phyloP scores from a whole-genome alignment of 768 basidiomycete species.

The Xerocomellus dryophilus region DNA sequence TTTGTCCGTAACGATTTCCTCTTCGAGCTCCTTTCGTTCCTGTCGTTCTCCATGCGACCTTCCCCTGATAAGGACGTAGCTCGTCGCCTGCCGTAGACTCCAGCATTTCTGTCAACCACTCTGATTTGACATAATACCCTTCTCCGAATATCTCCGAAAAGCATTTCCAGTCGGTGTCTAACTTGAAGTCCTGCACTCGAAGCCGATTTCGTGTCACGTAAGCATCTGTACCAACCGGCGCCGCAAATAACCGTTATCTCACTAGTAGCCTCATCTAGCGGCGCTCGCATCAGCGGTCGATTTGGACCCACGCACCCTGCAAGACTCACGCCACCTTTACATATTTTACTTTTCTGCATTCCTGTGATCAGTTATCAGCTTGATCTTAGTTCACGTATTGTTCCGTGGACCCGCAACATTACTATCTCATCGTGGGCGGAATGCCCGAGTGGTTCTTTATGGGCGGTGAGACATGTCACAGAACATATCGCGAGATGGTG shows the following conservation, averaged over 20 bases:
- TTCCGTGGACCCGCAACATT: conserved; percentile 20
- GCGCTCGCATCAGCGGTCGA: neutral
- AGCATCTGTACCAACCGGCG: conserved; percentile 1
- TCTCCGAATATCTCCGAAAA: neutral
- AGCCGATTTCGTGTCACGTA: neutral
- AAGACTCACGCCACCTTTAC: conserved; percentile 17
- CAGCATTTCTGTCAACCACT: neutral
- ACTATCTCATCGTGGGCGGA: neutral
- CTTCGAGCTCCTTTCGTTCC: conserved; percentile 6
- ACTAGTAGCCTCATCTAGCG: neutral
- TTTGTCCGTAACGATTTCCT: conserved; percentile 4
- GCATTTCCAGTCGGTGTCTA: neutral
- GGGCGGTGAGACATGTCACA: conserved; percentile 5
- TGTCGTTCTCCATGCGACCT: neutral
- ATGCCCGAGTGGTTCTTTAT: conserved; percentile 2
- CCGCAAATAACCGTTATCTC: conserved; percentile 16
- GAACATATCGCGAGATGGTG: neutral
- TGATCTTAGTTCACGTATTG: neutral
- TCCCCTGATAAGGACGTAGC: conserved; percentile 3
- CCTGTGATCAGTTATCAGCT: neutral
- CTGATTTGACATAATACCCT: neutral
- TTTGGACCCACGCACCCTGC: conserved; percentile 6
- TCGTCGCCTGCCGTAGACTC: neutral
- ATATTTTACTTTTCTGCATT: conserved; percentile 8
- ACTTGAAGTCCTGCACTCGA: neutral